phyloP scores from a whole-genome alignment of 169 alveolate species.

The Hammondia hammondi region DNA sequence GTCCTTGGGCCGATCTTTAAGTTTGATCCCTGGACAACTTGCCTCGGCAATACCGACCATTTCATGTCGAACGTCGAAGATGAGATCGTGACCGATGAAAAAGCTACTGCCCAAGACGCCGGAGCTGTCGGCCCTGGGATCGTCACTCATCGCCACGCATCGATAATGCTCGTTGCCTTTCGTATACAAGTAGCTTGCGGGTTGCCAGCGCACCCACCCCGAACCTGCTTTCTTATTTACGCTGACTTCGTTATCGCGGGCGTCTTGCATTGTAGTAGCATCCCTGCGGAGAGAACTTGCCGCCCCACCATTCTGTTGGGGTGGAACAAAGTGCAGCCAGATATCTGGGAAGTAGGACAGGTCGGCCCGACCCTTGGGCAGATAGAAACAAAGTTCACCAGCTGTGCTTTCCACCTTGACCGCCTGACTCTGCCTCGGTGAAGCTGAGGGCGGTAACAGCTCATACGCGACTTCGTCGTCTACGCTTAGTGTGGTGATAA shows the following conservation, averaged over 20 bases:
- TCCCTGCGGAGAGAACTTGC: not conserved
- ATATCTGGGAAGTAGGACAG: slow-evolving; percentile 55
- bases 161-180: slow-evolving; percentile 55
- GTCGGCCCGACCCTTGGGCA: slow-evolving; percentile 62
- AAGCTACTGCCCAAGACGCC: slow-evolving; percentile 65
- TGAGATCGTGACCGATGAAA: slow-evolving; percentile 59
- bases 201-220: slow-evolving; percentile 60
- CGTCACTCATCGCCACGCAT: slow-evolving; percentile 64
- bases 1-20: slow-evolving; percentile 60
- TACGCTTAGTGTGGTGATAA: not conserved
- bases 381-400: slow-evolving; percentile 53
- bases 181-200: slow-evolving; percentile 53
- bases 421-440: slow-evolving; percentile 65
- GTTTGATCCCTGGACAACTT: slow-evolving; percentile 38
- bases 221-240: not conserved
- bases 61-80: slow-evolving; percentile 47
- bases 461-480: slow-evolving; percentile 45
- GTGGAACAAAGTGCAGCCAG: slow-evolving; percentile 33
- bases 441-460: slow-evolving; percentile 56
- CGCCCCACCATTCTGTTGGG: not conserved
- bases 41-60: slow-evolving; percentile 62
- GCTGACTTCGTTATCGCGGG: not conserved
- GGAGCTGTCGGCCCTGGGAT: slow-evolving; percentile 1
- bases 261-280: not conserved
- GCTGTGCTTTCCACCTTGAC: slow-evolving; percentile 44